Percentiles rank a stretch among this genome's conserved stretches.
Conservation (phyloP, 164 flowering plant species). For the Houttuynia cordata region DNA sequence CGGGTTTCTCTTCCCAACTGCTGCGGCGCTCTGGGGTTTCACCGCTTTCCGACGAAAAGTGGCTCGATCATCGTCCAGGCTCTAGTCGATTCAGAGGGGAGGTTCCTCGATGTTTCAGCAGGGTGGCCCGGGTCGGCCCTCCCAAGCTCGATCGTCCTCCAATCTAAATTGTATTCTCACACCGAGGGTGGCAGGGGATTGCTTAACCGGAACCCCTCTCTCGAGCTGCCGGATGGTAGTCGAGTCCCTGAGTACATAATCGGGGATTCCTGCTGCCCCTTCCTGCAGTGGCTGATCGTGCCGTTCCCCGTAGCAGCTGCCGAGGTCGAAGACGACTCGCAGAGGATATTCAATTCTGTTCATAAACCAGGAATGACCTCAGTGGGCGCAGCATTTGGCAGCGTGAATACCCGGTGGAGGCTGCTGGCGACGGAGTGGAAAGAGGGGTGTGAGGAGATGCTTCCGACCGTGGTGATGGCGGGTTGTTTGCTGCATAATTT, state of each 20-base stretch:
- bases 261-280: slow-evolving; percentile 65
- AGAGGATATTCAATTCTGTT: slow-evolving; percentile 37
- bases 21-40: slow-evolving; percentile 54
- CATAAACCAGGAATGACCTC: slow-evolving; percentile 39
- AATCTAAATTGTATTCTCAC: slow-evolving; percentile 33
- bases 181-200: slow-evolving; percentile 43
- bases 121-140: slow-evolving; percentile 59
- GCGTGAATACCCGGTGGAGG: slow-evolving; percentile 42
- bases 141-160: slow-evolving; percentile 33
- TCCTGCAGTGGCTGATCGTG: slow-evolving; percentile 61
- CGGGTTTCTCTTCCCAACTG: slow-evolving; percentile 67
- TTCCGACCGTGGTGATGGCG: slow-evolving; percentile 48
- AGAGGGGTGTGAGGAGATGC: slow-evolving; percentile 36
- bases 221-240: slow-evolving; percentile 26
- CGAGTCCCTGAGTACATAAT: slow-evolving; percentile 47
- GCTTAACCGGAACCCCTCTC: slow-evolving; percentile 29
- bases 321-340: slow-evolving; percentile 13
- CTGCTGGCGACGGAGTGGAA: slow-evolving; percentile 47
- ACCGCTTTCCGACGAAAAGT: slow-evolving; percentile 19
- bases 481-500: slow-evolving; percentile 74
- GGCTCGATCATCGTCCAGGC: slow-evolving; percentile 45
- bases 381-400: slow-evolving; percentile 39
- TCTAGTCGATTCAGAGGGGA: slow-evolving; percentile 71
- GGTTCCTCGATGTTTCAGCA: slow-evolving; percentile 74
- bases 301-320: slow-evolving; percentile 24